Evolutionary conservation across 192 early-diverging fungal genomes (phyloP).

Genomic region (Gonapodya prolifera): DNA sequence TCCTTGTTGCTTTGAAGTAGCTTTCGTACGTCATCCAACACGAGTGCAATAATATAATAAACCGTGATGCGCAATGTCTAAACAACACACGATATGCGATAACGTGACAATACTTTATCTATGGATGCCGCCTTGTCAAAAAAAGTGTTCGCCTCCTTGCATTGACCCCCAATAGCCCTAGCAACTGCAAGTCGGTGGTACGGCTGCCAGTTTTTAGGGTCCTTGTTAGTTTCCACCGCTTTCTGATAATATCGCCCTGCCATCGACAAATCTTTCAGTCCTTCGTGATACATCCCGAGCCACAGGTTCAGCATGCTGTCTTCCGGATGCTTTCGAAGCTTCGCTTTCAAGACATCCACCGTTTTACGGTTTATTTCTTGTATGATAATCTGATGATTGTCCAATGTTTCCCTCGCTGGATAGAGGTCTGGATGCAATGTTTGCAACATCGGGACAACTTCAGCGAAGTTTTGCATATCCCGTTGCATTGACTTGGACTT

Average conservation of each 20-base stretch:
- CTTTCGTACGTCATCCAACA: background rate
- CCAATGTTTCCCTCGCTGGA: background rate
- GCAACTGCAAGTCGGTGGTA: background rate
- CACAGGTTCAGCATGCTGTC: background rate
- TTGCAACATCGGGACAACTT: slow-evolving; percentile 3
- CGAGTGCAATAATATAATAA: background rate
- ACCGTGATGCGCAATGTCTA: background rate
- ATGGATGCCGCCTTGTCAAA: background rate
- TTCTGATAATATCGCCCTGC: background rate
- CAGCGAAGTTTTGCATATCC: background rate
- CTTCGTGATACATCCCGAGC: slow-evolving; percentile 1
- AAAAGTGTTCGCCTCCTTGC: background rate
- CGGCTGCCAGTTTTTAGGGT: background rate
- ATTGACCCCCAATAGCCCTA: background rate
- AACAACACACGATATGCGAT: background rate
- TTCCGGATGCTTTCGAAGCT: background rate
- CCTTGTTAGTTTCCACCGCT: background rate
- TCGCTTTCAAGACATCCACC: background rate
- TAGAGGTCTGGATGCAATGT: slow-evolving; percentile 1
- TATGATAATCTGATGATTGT: background rate
- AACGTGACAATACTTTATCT: background rate
- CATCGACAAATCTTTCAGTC: background rate
- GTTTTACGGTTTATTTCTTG: background rate
- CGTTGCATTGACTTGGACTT: slow-evolving; percentile 5
- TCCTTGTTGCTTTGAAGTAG: background rate